Evolutionary conservation across 768 basidiomycete genomes (phyloP), one percentile per base, ranked within the genome.

Genomic region (Gelatoporia subvermispora): DNA sequence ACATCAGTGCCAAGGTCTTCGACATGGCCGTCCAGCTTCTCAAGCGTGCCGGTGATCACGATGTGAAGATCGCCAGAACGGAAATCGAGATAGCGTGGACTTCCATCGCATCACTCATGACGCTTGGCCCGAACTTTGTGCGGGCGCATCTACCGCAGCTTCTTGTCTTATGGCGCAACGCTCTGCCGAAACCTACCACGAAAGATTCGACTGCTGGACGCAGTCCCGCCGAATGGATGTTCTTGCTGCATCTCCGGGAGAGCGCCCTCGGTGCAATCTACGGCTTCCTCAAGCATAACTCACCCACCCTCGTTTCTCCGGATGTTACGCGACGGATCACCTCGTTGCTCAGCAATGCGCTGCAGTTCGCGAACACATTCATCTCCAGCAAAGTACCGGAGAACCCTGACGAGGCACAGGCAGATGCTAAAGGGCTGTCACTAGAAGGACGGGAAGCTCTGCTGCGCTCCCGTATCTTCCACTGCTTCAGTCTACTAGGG

Each of bases 21-120:
- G 91, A 96, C 59, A 86, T 90, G 66, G 88, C 95, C 1, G 90
- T 88, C 2, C 83, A 87, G 48, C 77, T 99, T 9, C 77, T 99
- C 45, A 97, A 95, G 60, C 80, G 86, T 28, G 87, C 91, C 0
- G 88, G 89, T 8, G 93, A 96, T 50, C 95, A 97, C 62, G 87
- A 94, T 49, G 72, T 98, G 39, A 78, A 81, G 47, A 68, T 89
- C 24, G 92, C 91, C 1, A 80, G 79, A 11, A 74, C 89, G 24
- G 93, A 95, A 61, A 83, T 96, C 2, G 93, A 95, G 60, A 85
- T 94, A 1, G 93, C 94, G 0, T 98, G 96, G 96, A 93, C 85
- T 11, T 70, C 88, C 31, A 90, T 99, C 46, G 84, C 88, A 0
- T 85, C 93, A 1, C 69, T 98, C 23, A 93, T 97, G 89, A 78